Evolutionary conservation across 768 basidiomycete species (phyloP).

Genomic region (Ramaria sp.): DNA sequence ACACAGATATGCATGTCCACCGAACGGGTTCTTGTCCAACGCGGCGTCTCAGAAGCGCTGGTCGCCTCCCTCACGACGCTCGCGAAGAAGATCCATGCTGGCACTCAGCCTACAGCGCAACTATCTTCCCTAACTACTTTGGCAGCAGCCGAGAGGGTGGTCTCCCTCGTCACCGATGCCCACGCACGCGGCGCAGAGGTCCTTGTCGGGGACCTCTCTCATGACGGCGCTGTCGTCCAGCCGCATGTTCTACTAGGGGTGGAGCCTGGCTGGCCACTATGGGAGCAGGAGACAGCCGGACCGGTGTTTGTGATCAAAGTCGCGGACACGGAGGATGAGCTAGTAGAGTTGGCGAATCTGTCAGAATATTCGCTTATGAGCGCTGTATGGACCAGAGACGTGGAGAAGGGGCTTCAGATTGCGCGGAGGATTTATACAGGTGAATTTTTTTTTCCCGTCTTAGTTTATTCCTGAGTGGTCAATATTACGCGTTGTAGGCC

Average conservation of each 20-base stretch:
- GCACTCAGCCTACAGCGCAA: conserved; percentile 20
- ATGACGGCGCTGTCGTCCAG: conserved; percentile 31
- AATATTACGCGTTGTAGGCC: conserved; percentile 24
- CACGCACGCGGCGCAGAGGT: conserved; percentile 32
- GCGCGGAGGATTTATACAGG: conserved; percentile 38
- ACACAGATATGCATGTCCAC: conserved; percentile 47
- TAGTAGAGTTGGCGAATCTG: conserved; percentile 42
- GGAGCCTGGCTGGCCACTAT: conserved; percentile 37
- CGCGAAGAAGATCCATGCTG: conserved; percentile 25
- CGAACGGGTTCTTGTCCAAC: conserved; percentile 42
- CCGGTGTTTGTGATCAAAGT: conserved; percentile 37
- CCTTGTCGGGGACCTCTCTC: conserved; percentile 30
- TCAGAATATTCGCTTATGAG: conserved; percentile 41
- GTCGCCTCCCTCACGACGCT: conserved; percentile 24
- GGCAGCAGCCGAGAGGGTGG: conserved; percentile 32
- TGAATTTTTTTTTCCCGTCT: conserved; percentile 13
- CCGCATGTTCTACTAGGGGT: conserved; percentile 42
- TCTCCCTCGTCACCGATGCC: conserved; percentile 34
- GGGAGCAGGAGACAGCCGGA: conserved; percentile 53
- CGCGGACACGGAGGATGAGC: conserved; percentile 40
- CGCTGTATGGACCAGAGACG: conserved; percentile 40
- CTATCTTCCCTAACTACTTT: conserved; percentile 33
- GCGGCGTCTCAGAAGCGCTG: conserved; percentile 26
- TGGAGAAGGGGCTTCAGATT: conserved; percentile 27
- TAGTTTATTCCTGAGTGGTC: background rate